Evolutionary conservation across 345 rosid genomes (phyloP), one percentile per base, ranked within the genome.

Genomic region (Sisymbrium altissimum): DNA sequence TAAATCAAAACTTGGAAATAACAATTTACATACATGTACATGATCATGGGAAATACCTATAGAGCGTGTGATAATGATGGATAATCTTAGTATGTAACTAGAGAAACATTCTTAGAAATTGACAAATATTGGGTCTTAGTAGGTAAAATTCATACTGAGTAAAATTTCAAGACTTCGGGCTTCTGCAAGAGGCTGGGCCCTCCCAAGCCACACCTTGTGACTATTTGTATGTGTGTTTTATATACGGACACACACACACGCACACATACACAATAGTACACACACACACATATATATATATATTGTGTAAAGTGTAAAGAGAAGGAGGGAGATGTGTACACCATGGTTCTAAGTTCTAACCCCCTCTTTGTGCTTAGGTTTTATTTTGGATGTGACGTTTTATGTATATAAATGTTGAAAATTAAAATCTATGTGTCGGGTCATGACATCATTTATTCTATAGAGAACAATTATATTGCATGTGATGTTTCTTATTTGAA

Each of bases 351-450:
- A 49, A 57, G 49, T 45, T 77, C 35, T 46, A 41, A 48, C 49
- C 64, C 70, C 7, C 60, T 64, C 76, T 49, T 50, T 50, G 50
- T 58, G 68, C 63, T 49, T 77, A 66, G 80, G 64, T 77, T 71
- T 77, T 40, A 65, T 71, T 59, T 65, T 45, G 49, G 80, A 77
- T 71, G 80, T 71, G 80, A 77, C 77, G 43, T 77, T 64, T 64
- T 70, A 54, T 62, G 59, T 60, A 44, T 49, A 10, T 43, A 60
- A 49, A 64, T 61, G 60, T 35, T 63, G 29, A 25, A 33, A 11
- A 11, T 55, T n/a, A 21, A 55, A 62, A 53, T 44, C n/a, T 55
- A 54, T 19, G 59, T 63, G 71, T 70, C 52, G 75, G 75, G 71
- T 63, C 65, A 54, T 69, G 52, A 55, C 66, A 69, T 70, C 66